Conservation (phyloP, 768 basidiomycete genomes). For the Lepiota brunneoincarnata region DNA sequence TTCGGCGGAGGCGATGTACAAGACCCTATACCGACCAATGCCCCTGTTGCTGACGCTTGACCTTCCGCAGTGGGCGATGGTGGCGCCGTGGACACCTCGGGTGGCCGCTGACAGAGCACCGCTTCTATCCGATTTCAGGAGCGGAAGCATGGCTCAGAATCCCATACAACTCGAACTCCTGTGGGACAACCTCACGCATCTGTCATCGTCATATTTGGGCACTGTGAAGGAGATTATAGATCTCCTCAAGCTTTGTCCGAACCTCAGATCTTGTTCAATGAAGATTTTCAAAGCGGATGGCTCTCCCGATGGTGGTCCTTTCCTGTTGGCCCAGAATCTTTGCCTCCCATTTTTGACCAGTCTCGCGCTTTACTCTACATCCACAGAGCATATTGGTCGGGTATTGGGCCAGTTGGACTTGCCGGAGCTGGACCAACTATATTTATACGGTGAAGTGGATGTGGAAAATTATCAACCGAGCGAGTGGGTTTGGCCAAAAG, state of each 20-base stretch:
- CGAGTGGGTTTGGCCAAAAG: neutral
- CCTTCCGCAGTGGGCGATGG: neutral
- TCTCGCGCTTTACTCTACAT: neutral
- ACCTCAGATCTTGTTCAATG: neutral
- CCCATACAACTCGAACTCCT: neutral
- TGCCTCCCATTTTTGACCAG: neutral
- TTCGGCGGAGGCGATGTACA: neutral
- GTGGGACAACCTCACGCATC: neutral
- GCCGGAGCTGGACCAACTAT: neutral
- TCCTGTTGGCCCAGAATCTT: neutral
- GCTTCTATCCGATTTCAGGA: constrained; percentile 1
- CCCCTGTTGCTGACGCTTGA: neutral
- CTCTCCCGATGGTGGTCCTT: neutral
- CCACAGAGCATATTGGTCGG: neutral
- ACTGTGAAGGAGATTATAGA: neutral
- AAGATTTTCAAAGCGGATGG: neutral
- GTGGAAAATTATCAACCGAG: neutral
- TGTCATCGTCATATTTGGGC: neutral
- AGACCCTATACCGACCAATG: neutral
- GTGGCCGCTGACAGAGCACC: neutral
- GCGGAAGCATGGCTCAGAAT: neutral
- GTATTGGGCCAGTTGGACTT: neutral
- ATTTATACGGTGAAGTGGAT: neutral
- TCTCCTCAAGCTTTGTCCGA: neutral
- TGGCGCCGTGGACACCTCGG: neutral